Percentiles rank a stretch among this genome's conserved stretches.
phyloP scores from a whole-genome alignment of 2,329 filamentous ascomycete genomes.

The Penicillium glabrum region DNA sequence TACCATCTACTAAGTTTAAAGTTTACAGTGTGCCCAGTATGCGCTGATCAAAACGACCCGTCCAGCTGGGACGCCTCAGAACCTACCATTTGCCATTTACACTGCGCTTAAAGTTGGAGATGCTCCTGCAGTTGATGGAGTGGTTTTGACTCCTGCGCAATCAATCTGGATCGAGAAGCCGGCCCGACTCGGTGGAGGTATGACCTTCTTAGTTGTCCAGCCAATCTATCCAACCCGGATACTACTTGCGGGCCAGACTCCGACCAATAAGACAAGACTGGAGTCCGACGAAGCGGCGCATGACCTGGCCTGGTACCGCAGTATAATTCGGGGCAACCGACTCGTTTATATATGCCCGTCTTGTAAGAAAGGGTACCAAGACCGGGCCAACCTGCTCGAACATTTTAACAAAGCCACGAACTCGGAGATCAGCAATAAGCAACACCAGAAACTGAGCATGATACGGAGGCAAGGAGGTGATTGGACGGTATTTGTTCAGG shows the following conservation, averaged over 20 bases:
- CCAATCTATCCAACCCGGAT: not conserved
- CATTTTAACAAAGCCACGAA: not conserved
- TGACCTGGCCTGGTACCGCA: not conserved
- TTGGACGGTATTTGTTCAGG: not conserved
- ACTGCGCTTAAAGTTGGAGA: not conserved
- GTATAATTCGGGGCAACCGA: not conserved
- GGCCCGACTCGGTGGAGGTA: not conserved
- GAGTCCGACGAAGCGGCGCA: not conserved
- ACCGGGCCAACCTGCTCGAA: not conserved
- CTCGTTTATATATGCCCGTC: not conserved
- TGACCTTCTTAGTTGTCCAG: not conserved
- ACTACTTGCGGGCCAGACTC: not conserved
- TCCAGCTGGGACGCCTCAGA: not conserved
- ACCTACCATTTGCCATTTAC: not conserved
- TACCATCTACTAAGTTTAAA: not conserved
- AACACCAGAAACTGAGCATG: not conserved
- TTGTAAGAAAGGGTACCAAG: conserved; percentile 1
- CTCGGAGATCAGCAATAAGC: not conserved
- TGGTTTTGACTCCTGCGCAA: not conserved
- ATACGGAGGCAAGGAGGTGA: not conserved
- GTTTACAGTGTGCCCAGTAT: not conserved
- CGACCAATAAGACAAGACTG: not conserved
- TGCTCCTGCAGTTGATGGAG: not conserved
- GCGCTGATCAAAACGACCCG: not conserved
- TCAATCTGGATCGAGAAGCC: not conserved